A percentile compares a stretch with the other conserved stretches of the same genome.
Conservation (phyloP, 305 asterid genomes). For the Fraxinus platypoda region DNA sequence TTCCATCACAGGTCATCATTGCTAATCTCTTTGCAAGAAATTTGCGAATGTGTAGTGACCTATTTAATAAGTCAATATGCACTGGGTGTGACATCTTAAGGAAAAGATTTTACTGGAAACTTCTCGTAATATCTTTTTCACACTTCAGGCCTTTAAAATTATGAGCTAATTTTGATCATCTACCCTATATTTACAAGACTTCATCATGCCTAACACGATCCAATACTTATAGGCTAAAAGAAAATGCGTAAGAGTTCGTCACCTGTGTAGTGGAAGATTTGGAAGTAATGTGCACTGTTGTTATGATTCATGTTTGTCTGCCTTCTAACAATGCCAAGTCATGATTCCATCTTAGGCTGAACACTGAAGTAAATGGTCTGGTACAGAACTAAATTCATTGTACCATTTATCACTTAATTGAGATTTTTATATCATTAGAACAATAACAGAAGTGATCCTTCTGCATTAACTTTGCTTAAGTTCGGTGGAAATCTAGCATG, state of each 20-base stretch:
- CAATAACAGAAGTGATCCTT: neutral
- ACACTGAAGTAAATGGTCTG: conserved; percentile 8
- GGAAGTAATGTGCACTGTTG: neutral
- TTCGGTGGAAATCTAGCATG: neutral
- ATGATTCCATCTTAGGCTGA: neutral
- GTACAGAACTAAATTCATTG: neutral
- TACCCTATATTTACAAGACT: neutral
- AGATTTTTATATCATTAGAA: neutral
- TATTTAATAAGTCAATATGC: conserved; percentile 1
- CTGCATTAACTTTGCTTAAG: neutral
- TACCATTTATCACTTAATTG: neutral
- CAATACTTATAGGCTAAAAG: neutral
- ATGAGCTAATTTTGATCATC: neutral
- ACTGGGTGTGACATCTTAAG: conserved; percentile 10
- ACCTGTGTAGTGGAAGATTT: neutral
- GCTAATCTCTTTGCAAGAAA: neutral
- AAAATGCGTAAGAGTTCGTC: neutral
- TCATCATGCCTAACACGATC: neutral
- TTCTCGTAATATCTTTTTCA: neutral
- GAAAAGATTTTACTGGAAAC: neutral
- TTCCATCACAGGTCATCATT: neutral
- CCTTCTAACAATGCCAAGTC: neutral
- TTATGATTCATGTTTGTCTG: neutral
- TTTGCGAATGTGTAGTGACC: neutral
- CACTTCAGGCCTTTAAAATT: neutral